These are phyloP conservation scores for Neurospora cerealis DNA, from an alignment of 495 filamentous ascomycete species.

Conservation along the genomic window DNA sequence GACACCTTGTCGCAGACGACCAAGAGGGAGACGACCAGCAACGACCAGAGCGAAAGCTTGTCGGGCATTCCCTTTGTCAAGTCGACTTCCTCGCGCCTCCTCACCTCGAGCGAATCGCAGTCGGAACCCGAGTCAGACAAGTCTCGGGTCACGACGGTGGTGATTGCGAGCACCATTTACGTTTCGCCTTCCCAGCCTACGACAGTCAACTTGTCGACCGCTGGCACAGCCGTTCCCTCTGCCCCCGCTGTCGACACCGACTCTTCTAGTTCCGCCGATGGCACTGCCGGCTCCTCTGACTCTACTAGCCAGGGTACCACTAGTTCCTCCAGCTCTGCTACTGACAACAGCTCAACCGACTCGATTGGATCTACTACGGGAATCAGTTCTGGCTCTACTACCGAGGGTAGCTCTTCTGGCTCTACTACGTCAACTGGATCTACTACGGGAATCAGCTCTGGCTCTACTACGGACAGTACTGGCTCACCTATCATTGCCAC, in stretches of 20 bases:
- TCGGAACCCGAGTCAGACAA: neutral
- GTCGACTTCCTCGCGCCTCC: neutral
- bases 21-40: constrained; percentile 21
- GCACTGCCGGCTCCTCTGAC: neutral
- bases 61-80: constrained; percentile 2
- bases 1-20: constrained; percentile 12
- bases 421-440: neutral
- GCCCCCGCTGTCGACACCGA: neutral
- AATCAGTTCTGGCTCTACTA: neutral
- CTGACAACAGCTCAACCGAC: neutral
- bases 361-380: neutral
- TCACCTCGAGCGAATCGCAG: neutral
- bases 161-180: constrained; percentile 18
- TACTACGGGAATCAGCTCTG: too few relatives aligned
- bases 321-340: neutral
- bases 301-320: neutral
- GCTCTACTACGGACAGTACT: neutral
- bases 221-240: neutral
- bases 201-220: neutral
- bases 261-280: neutral
- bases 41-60: constrained; percentile 18
- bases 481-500: neutral
- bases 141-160: constrained; percentile 14
- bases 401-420: neutral
- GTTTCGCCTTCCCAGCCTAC: constrained; percentile 8